Base-by-base conservation (phyloP, 257 asterid genomes). In the Solanum bukasovii region DNA sequence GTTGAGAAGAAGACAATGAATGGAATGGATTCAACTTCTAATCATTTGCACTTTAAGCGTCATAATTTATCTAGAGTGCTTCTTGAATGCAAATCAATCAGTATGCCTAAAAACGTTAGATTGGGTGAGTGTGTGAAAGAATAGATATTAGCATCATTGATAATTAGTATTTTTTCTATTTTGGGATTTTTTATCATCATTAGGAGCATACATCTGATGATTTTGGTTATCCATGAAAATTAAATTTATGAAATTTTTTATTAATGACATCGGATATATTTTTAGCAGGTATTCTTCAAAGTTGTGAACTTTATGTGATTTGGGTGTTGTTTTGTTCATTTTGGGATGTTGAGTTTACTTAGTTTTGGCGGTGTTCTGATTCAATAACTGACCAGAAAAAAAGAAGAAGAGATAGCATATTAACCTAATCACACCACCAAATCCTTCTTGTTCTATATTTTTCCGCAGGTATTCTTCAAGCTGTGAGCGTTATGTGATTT, bases 321-420 rank as follows among this genome's bases (percentile, higher is more conserved):
- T 61, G 29, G 14, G 70, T 61, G 70, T 61, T 61, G 70, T 61
- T 61, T 61, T 61, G 7, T 61, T 61, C 70, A 23, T 61, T 23
- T 56, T 23, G 14, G 70, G 71, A 63, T 63, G 71, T 63, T n/a
- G 31, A n/a, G 71, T 63, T 63, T 63, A 63, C 71, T n/a, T 63
- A n/a, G 71, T 63, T 63, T 63, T 63, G 16, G 31, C 31, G 1
- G 16, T 63, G 71, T 63, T 63, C 16, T 63, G 89, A 84, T 88
- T 87, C 90, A 78, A 46, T 88, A 71, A 84, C 87, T 89, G 91
- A 91, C 90, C 89, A 89, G 89, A 14, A 13, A 78, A 72, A 9
- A 52, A 18, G 0, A 29, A 65, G 5, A 20, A 86, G 65, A 86
- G 35, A 83, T 78, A 71, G 72, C 63, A 65, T 37, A 49, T 46